Percentiles rank a stretch among this genome's conserved stretches.
These are phyloP conservation scores for Dendrostoma leiphaemia DNA, from an alignment of 2,329 filamentous ascomycete genomes.

Conservation along the genomic window DNA sequence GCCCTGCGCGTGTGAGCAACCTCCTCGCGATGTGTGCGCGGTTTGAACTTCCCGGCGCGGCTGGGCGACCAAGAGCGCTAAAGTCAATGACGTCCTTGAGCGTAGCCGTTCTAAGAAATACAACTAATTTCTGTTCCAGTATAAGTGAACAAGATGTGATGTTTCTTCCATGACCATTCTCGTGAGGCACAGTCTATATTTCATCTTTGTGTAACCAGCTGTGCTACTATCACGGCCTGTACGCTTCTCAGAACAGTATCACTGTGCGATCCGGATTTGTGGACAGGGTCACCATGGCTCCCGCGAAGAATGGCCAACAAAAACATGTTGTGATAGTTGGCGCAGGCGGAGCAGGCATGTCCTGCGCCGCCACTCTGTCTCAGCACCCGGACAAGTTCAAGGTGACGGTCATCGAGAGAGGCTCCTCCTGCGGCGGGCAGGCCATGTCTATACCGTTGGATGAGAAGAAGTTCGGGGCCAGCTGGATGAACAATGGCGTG, in stretches of 20 bases:
- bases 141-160: no score
- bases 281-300: neutral
- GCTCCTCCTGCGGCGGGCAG: constrained; percentile 58
- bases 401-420: constrained; percentile 60
- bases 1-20: no score
- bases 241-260: no score
- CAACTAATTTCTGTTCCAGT: no score
- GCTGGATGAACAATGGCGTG: constrained; percentile 60
- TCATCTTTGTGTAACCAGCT: no score
- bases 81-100: constrained; percentile 14
- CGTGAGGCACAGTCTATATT: no score
- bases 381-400: constrained; percentile 65
- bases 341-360: constrained; percentile 63
- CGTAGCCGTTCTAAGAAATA: neutral
- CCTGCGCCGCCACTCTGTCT: constrained; percentile 64
- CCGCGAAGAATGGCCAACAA: constrained; percentile 16
- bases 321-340: constrained; percentile 59
- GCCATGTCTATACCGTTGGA: constrained; percentile 59
- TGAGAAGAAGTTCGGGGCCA: constrained; percentile 53
- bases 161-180: no score
- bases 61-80: neutral
- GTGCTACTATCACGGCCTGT: no score
- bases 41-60: neutral
- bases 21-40: neutral
- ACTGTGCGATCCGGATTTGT: no score